Evolutionary conservation across 768 basidiomycete genomes (phyloP).

Genomic region (Kondoa malvinella): DNA sequence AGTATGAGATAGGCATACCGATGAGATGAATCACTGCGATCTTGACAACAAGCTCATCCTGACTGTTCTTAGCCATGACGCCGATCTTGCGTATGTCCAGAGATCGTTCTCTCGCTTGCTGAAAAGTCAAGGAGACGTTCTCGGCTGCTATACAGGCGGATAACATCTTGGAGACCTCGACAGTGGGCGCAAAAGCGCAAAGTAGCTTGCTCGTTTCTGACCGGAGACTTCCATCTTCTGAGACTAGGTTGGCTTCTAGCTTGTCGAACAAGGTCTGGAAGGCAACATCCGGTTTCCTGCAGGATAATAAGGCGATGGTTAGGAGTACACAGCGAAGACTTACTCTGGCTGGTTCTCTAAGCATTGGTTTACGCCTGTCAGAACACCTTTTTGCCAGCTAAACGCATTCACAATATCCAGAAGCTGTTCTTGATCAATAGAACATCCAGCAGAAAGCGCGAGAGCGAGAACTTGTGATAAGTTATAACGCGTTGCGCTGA

Average conservation of each 20-base stretch:
- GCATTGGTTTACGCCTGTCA: not conserved
- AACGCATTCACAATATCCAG: constrained; percentile 19
- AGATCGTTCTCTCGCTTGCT: constrained; percentile 69
- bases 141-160: constrained; percentile 54
- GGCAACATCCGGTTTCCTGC: constrained; percentile 12
- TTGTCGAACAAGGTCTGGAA: constrained; percentile 11
- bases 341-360: not conserved
- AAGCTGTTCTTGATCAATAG: constrained; percentile 10
- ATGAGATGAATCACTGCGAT: constrained; percentile 2
- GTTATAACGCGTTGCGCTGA: not conserved
- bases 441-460: not conserved
- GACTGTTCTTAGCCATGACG: constrained; percentile 24
- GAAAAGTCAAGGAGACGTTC: constrained; percentile 55
- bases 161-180: constrained; percentile 35
- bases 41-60: constrained; percentile 6
- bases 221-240: constrained; percentile 54
- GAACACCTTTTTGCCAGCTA: constrained; percentile 17
- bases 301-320: not conserved
- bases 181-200: constrained; percentile 42
- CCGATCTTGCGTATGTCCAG: constrained; percentile 57
- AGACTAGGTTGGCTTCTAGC: constrained; percentile 45
- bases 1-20: not conserved
- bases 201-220: constrained; percentile 45
- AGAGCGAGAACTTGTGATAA: not conserved
- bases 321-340: not conserved